Evolutionary conservation across 768 basidiomycete genomes (phyloP).

Genomic region (Boletus pseudo-olivaceus): DNA sequence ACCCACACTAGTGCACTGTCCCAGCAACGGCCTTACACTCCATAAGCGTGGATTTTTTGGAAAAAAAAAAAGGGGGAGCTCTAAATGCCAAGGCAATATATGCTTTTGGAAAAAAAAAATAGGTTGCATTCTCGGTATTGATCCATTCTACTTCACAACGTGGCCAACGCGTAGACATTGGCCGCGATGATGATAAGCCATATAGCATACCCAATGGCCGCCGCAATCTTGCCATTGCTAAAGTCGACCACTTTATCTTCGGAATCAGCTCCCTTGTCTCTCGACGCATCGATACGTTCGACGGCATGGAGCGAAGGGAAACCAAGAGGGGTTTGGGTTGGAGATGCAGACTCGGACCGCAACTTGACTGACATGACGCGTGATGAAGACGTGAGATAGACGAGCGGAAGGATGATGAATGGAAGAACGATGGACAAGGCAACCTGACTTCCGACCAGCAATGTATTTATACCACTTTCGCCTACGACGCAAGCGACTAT

Average conservation of each 20-base stretch:
- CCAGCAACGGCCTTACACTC: too few relatives aligned
- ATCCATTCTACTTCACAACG: conserved; percentile 32
- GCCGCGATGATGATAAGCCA: conserved; percentile 67
- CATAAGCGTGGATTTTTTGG: too few relatives aligned
- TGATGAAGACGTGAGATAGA: conserved; percentile 67
- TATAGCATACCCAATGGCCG: conserved; percentile 49
- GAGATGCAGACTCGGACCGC: not conserved
- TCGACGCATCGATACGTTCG: not conserved
- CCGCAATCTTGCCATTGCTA: conserved; percentile 55
- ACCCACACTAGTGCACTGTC: too few relatives aligned
- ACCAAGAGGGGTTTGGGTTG: not conserved
- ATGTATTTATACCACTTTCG: conserved; percentile 59
- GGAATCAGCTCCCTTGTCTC: conserved; percentile 1
- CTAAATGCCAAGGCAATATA: too few relatives aligned
- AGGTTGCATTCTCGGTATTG: not conserved
- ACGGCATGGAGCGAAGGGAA: not conserved
- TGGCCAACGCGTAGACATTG: conserved; percentile 73
- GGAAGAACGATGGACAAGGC: conserved; percentile 79
- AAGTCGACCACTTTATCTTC: conserved; percentile 52
- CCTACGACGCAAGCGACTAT: conserved; percentile 74
- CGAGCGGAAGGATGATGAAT: conserved; percentile 78
- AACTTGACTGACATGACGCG: conserved; percentile 63
- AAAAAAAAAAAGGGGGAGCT: too few relatives aligned
- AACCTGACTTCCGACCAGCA: conserved; percentile 88
- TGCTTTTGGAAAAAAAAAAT: not conserved